These are phyloP conservation scores for Aspergillus asperescens DNA, from an alignment of 495 filamentous ascomycete genomes.

Conservation along the genomic window DNA sequence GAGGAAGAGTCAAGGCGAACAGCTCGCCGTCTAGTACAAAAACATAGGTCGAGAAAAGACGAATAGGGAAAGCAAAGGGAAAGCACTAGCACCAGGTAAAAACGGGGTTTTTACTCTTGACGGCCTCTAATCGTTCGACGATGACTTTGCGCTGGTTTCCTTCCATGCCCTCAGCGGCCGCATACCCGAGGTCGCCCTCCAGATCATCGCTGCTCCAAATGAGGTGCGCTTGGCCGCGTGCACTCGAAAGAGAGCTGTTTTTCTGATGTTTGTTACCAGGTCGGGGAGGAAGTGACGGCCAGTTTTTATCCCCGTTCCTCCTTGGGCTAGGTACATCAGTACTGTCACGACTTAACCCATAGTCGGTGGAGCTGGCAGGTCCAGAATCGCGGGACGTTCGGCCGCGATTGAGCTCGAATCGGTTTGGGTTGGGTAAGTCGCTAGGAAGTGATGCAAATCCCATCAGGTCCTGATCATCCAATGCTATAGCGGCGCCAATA, in stretches of 20 bases:
- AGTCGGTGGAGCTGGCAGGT: slow-evolving; percentile 33
- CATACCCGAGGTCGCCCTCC: slow-evolving; percentile 91
- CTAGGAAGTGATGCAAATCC: slow-evolving; percentile 56
- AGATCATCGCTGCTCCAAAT: slow-evolving; percentile 65
- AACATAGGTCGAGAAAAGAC: background rate
- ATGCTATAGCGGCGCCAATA: slow-evolving; percentile 68
- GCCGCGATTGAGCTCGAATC: slow-evolving; percentile 71
- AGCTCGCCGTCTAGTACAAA: slow-evolving; percentile 3
- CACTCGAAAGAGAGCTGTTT: slow-evolving; percentile 38
- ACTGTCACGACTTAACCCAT: slow-evolving; percentile 28
- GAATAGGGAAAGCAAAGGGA: background rate
- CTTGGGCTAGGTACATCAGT: slow-evolving; percentile 25
- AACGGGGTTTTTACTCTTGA: slow-evolving; percentile 90
- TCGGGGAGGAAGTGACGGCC: slow-evolving; percentile 35
- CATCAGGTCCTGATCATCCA: slow-evolving; percentile 67
- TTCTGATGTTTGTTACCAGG: slow-evolving; percentile 36
- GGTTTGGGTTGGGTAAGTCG: slow-evolving; percentile 74
- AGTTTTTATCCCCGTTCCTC: slow-evolving; percentile 35
- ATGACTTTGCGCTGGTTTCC: slow-evolving; percentile 86
- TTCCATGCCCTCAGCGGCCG: slow-evolving; percentile 89
- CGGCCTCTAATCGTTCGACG: slow-evolving; percentile 89
- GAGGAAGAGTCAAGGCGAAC: background rate
- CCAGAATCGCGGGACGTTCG: slow-evolving; percentile 39
- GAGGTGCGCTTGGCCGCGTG: slow-evolving; percentile 27
- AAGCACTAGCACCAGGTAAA: slow-evolving; percentile 77